A percentile compares a stretch with the other conserved stretches of the same genome.
Conservation (phyloP, 179 eudicot species). For the Drosera spatulata region DNA sequence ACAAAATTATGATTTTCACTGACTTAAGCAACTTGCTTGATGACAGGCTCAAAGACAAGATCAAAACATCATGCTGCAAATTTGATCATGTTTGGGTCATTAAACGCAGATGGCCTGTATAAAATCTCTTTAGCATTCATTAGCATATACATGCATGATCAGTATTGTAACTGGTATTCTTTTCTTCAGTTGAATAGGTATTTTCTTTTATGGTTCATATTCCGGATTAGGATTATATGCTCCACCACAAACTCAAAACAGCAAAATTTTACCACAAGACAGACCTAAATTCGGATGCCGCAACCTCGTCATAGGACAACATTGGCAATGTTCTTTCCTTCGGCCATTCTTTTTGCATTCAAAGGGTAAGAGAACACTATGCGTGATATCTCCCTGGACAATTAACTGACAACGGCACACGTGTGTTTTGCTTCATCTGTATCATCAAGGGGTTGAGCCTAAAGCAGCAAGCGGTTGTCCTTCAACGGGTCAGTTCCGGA, state of each 20-base stretch:
- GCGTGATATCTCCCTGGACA: slow-evolving; percentile 83
- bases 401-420: slow-evolving; percentile 78
- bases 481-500: slow-evolving; percentile 97
- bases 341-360: slow-evolving; percentile 58
- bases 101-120: too few species aligned
- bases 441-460: slow-evolving; percentile 73
- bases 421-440: slow-evolving; percentile 93
- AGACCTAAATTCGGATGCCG: slow-evolving; percentile 93
- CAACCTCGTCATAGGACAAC: slow-evolving; percentile 88
- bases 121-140: too few species aligned
- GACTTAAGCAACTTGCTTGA: too few species aligned
- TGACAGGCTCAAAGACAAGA: too few species aligned
- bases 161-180: too few species aligned
- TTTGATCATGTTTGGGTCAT: too few species aligned
- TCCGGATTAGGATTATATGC: too few species aligned
- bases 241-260: not conserved
- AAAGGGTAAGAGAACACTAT: slow-evolving; percentile 73
- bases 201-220: too few species aligned
- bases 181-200: too few species aligned
- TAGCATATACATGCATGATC: too few species aligned
- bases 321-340: slow-evolving; percentile 87
- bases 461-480: slow-evolving; percentile 79
- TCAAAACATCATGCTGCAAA: too few species aligned
- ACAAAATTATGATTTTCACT: too few species aligned
- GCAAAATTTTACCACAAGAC: not conserved